Percentiles rank a stretch among this genome's conserved stretches.
These are phyloP conservation scores for Pascua sp. DNA, from an alignment of 1,284 basidiomycete genomes.

Conservation along the genomic window DNA sequence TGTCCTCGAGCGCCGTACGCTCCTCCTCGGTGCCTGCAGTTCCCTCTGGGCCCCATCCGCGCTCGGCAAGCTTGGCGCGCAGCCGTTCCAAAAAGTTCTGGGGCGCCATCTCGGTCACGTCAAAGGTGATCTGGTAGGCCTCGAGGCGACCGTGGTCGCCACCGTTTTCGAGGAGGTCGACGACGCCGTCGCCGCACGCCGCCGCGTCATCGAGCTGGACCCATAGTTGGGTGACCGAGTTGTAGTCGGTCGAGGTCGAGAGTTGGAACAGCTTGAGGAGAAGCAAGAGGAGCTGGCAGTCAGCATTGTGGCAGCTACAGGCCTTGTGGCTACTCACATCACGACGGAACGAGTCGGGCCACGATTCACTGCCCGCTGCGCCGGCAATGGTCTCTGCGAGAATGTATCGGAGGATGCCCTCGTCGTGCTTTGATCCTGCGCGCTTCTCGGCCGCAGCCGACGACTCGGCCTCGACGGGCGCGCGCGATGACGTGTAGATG, in stretches of 20 bases:
- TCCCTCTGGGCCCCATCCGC: constrained; percentile 29
- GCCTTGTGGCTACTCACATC: constrained; percentile 54
- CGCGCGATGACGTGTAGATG: constrained; percentile 57
- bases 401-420: constrained; percentile 76
- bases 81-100: constrained; percentile 84
- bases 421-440: constrained; percentile 57
- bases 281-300: constrained; percentile 49
- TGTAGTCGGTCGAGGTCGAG: constrained; percentile 64
- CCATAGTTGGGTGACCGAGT: constrained; percentile 79
- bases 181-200: constrained; percentile 49
- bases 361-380: constrained; percentile 43
- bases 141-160: constrained; percentile 57
- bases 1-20: constrained; percentile 43
- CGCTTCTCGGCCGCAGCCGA: constrained; percentile 21
- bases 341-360: constrained; percentile 49
- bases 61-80: constrained; percentile 32
- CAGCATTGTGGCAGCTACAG: constrained; percentile 8
- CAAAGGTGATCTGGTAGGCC: constrained; percentile 91
- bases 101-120: constrained; percentile 84
- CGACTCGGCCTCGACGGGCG: constrained; percentile 21
- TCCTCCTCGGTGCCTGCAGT: constrained; percentile 62
- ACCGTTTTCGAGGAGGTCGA: constrained; percentile 43
- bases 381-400: constrained; percentile 80
- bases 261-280: constrained; percentile 76
- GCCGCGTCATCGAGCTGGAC: constrained; percentile 76